Base-by-base conservation (phyloP, 2,329 filamentous ascomycete species). In the Coniochaeta pulveracea region DNA sequence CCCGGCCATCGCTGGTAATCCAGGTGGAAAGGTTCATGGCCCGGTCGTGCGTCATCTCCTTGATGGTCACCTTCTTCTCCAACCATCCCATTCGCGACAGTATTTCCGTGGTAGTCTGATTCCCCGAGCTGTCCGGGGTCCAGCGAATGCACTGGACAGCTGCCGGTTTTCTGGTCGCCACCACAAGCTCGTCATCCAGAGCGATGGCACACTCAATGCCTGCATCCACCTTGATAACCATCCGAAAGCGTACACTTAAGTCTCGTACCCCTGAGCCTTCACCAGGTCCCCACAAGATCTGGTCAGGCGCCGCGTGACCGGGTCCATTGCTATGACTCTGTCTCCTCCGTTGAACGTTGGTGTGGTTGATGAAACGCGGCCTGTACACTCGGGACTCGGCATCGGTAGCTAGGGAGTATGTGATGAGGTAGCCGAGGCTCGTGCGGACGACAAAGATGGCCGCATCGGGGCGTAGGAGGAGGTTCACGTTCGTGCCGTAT, bases 201-300 rank as follows among this genome's bases (percentile, higher is more conserved):
- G 91, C 89, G 35, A 96, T 61, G 9, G 84, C 85, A 47, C 79
- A 84, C 44, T 79, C 78, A 46, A 98, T 95, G 3, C 91, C 91
- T 3, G 91, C 91, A 56, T 98, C 91, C 12, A 98, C 85, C 52
- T 93, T 93, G 50, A 98, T 96, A 10, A 94, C 89, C 83, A 95
- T 94, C 37, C 89, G 76, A 57, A 98, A 98, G 9, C 85, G 81
- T 31, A 98, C 70, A 47, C 81, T 93, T 36, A 93, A 76, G 56
- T 98, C 91, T 34, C 76, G 74, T 33, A 94, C 78, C 4, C 85
- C 85, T 31, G 71, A 71, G 8, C 83, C 83, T 54, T 95, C 91
- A 21, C 88, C 88, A 2, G 82, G 75, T 0, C 84, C 84, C 56
- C 81, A 75, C 10, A 81, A 53, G 32, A 80, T 73, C 43, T 76